Evolutionary conservation across 2,329 filamentous ascomycete species (phyloP).

Genomic region (Xylaria sp.): DNA sequence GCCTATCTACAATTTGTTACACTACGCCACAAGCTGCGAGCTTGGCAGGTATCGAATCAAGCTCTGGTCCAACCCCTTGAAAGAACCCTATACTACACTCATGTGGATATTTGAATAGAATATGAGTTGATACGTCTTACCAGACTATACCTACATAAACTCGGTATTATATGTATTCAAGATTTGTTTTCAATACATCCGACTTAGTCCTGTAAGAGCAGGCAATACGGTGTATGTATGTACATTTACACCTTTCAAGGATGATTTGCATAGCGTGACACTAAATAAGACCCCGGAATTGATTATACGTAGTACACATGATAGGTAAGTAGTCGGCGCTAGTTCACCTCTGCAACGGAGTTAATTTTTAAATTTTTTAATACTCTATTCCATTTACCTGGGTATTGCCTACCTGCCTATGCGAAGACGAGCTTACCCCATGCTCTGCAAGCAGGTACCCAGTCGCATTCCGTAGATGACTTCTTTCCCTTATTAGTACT

Average conservation of each 20-base stretch:
- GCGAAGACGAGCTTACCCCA: conserved; percentile 18
- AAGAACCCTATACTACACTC: background rate
- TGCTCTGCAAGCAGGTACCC: background rate
- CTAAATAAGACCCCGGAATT: conserved; percentile 18
- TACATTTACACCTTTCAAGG: background rate
- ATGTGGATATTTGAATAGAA: too few species aligned
- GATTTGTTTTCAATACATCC: background rate
- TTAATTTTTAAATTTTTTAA: conserved; percentile 9
- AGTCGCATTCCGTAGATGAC: background rate
- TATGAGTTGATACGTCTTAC: too few species aligned
- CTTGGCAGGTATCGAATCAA: background rate
- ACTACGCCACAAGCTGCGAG: background rate
- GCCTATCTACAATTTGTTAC: background rate
- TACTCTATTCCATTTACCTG: too few species aligned
- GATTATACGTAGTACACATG: conserved; percentile 2
- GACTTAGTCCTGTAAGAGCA: background rate
- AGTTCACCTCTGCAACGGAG: background rate
- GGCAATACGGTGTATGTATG: too few species aligned
- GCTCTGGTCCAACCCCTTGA: too few species aligned
- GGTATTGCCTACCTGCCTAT: background rate
- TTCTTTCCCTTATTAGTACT: conserved; percentile 12
- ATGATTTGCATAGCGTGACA: conserved; percentile 25
- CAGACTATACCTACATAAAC: too few species aligned
- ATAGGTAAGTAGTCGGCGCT: background rate
- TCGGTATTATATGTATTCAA: background rate